Evolutionary conservation across 306 rosid species (phyloP).

Genomic region (Aeschynomene evenia): DNA sequence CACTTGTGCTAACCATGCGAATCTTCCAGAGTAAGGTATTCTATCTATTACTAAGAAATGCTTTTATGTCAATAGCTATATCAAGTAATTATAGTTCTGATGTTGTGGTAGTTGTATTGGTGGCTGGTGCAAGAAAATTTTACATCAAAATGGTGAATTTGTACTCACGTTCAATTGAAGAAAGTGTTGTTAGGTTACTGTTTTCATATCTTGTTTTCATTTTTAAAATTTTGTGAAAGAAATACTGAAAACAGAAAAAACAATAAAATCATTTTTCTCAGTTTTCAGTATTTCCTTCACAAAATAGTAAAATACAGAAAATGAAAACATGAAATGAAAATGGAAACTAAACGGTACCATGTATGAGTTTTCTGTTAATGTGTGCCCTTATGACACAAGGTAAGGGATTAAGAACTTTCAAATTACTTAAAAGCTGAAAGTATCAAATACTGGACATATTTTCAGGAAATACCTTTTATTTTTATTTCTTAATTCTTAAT

Average conservation of each 20-base stretch:
- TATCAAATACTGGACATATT: background rate
- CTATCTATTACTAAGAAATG: conserved; percentile 1
- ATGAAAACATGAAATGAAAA: too few relatives aligned
- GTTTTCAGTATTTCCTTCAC: too few relatives aligned
- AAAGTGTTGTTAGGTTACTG: too few relatives aligned
- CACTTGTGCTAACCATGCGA: conserved; percentile 88
- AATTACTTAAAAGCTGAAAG: background rate
- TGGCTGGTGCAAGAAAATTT: conserved; percentile 8
- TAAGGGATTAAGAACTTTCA: background rate
- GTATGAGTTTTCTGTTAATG: background rate
- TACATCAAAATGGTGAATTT: background rate
- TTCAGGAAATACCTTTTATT: background rate
- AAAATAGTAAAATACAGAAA: too few relatives aligned
- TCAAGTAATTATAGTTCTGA: background rate
- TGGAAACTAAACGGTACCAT: too few relatives aligned
- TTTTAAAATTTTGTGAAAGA: too few relatives aligned
- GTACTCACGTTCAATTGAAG: background rate
- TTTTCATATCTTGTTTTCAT: too few relatives aligned
- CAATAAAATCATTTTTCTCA: too few relatives aligned
- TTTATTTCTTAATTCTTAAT: background rate
- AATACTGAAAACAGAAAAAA: too few relatives aligned
- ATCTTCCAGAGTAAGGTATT: conserved; percentile 88
- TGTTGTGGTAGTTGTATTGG: background rate
- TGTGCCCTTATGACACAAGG: background rate
- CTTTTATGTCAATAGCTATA: background rate